These are phyloP conservation scores for Gastrolobium villosum DNA, from an alignment of 306 rosid genomes.

Conservation along the genomic window DNA sequence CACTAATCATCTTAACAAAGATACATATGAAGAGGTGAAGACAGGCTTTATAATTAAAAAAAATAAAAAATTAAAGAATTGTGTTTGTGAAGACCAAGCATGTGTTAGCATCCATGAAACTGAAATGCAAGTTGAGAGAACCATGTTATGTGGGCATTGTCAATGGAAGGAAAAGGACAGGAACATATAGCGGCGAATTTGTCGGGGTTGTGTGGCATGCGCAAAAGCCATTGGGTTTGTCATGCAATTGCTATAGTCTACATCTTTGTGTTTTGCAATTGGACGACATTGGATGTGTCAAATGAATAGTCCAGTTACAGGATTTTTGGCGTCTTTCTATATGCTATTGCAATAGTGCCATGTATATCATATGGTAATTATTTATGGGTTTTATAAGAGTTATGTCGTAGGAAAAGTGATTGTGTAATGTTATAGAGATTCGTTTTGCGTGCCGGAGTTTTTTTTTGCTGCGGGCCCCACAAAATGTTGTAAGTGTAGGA, in stretches of 20 bases:
- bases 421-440: no score
- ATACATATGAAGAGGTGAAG: no score
- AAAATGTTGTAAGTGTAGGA: no score
- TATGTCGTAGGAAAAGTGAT: no score
- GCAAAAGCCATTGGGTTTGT: conserved; percentile 29
- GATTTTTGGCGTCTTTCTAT: conserved; percentile 50
- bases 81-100: conserved; percentile 35
- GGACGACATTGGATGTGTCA: conserved; percentile 40
- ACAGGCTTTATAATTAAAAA: neutral
- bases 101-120: neutral
- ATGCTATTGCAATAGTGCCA: neutral
- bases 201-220: conserved; percentile 40
- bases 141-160: conserved; percentile 20
- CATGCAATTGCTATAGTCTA: conserved; percentile 35
- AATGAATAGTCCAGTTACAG: conserved; percentile 42
- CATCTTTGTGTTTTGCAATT: conserved; percentile 43
- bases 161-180: conserved; percentile 48
- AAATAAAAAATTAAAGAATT: neutral
- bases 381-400: no score
- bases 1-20: neutral
- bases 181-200: conserved; percentile 49
- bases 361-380: conserved; percentile 35
- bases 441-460: no score
- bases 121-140: conserved; percentile 21
- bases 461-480: no score